phyloP scores from a whole-genome alignment of 129 eudicot genomes.

The Solidago caesia region DNA sequence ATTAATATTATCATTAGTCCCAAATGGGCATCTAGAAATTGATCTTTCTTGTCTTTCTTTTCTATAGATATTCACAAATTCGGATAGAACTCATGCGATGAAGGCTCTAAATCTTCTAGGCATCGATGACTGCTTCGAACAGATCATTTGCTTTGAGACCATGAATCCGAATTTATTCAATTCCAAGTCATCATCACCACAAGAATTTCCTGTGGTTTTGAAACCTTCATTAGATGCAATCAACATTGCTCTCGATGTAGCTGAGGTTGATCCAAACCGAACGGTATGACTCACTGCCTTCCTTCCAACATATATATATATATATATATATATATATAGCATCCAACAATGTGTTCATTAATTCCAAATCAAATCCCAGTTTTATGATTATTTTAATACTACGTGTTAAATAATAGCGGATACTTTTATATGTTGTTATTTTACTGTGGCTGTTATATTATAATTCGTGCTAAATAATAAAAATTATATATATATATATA shows the following conservation, averaged over 20 bases:
- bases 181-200: slow-evolving; percentile 45
- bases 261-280: slow-evolving; percentile 68
- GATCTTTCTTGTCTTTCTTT: background rate
- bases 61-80: slow-evolving; percentile 83
- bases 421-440: no score
- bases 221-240: slow-evolving; percentile 85
- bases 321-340: background rate
- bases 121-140: slow-evolving; percentile 75
- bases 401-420: no score
- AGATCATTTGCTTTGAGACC: slow-evolving; percentile 84
- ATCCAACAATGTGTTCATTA: no score
- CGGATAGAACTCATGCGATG: slow-evolving; percentile 75
- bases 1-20: background rate
- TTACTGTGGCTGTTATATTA: no score
- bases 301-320: background rate
- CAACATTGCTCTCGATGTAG: slow-evolving; percentile 60
- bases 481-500: no score
- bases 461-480: no score
- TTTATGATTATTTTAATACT: no score
- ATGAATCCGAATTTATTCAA: slow-evolving; percentile 68
- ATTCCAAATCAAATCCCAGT: no score
- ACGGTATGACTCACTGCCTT: slow-evolving; percentile 47
- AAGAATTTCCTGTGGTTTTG: slow-evolving; percentile 71
- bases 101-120: slow-evolving; percentile 76
- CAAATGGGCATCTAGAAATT: background rate